phyloP scores from a whole-genome alignment of 345 rosid genomes.

The Combretum micranthum region DNA sequence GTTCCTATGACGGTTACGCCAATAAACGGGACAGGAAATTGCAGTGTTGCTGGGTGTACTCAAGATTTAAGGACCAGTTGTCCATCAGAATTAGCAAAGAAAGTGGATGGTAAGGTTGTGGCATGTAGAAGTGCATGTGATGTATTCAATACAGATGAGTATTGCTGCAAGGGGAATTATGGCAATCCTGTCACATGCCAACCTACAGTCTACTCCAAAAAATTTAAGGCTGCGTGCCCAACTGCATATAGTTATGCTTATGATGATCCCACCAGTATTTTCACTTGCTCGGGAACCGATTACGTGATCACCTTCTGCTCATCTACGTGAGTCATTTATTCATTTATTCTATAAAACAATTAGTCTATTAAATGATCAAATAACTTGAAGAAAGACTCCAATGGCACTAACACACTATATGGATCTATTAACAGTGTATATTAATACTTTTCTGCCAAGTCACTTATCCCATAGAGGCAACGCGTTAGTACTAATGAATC shows the following conservation, averaged over 20 bases:
- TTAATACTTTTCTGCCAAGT: no score
- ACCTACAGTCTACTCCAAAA: slow-evolving; percentile 44
- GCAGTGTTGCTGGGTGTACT: slow-evolving; percentile 52
- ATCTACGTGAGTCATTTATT: slow-evolving; percentile 25
- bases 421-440: no score
- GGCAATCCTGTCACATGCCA: slow-evolving; percentile 28
- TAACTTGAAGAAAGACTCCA: no score
- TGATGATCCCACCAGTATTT: slow-evolving; percentile 36
- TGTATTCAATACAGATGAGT: slow-evolving; percentile 41
- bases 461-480: not conserved
- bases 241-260: slow-evolving; percentile 60
- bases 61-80: slow-evolving; percentile 41
- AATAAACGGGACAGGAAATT: slow-evolving; percentile 34
- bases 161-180: slow-evolving; percentile 59
- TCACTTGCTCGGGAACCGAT: slow-evolving; percentile 44
- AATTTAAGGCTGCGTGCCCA: slow-evolving; percentile 52
- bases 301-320: slow-evolving; percentile 49
- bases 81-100: slow-evolving; percentile 29
- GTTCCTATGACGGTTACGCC: slow-evolving; percentile 38
- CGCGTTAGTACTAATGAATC: no score
- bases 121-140: slow-evolving; percentile 61
- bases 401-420: no score
- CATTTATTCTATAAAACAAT: not conserved
- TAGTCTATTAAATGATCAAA: no score
- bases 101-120: slow-evolving; percentile 28